phyloP scores from a whole-genome alignment of 2,329 filamentous ascomycete genomes.

The Hypoxylon sp. region DNA sequence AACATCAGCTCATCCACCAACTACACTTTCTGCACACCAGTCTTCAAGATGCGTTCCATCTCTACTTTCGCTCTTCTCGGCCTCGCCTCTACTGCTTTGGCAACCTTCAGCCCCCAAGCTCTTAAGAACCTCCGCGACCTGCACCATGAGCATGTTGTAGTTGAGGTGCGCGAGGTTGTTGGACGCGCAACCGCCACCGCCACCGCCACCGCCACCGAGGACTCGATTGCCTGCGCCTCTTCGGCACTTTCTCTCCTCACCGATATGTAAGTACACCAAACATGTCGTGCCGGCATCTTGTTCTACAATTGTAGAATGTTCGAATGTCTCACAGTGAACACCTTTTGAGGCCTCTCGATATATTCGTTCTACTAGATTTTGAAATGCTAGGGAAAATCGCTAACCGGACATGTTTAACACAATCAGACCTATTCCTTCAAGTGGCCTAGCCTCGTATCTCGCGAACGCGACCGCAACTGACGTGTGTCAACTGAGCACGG shows the following conservation, averaged over 20 bases:
- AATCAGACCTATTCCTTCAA: conserved; percentile 16
- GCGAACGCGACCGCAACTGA: conserved; percentile 16
- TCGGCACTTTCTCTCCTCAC: conserved; percentile 24
- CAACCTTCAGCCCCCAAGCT: conserved; percentile 33
- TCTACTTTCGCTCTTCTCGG: conserved; percentile 33
- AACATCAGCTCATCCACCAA: neutral
- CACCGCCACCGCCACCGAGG: neutral
- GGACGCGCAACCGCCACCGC: neutral
- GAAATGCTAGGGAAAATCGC: no score
- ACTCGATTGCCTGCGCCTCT: conserved; percentile 14
- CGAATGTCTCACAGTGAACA: no score
- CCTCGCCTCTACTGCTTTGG: conserved; percentile 39
- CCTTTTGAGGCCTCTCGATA: no score
- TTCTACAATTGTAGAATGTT: no score
- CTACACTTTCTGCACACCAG: neutral
- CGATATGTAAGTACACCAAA: no score
- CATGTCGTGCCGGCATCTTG: no score
- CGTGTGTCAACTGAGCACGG: conserved; percentile 28
- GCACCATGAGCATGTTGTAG: conserved; percentile 17
- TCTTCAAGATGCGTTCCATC: conserved; percentile 35
- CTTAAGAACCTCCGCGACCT: conserved; percentile 33
- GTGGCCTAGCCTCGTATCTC: conserved; percentile 28
- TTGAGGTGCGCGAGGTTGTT: conserved; percentile 31
- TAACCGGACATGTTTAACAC: no score
- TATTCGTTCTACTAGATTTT: no score